These are phyloP conservation scores for Cytospora schulzeri DNA, from an alignment of 2,329 filamentous ascomycete genomes.

Conservation along the genomic window DNA sequence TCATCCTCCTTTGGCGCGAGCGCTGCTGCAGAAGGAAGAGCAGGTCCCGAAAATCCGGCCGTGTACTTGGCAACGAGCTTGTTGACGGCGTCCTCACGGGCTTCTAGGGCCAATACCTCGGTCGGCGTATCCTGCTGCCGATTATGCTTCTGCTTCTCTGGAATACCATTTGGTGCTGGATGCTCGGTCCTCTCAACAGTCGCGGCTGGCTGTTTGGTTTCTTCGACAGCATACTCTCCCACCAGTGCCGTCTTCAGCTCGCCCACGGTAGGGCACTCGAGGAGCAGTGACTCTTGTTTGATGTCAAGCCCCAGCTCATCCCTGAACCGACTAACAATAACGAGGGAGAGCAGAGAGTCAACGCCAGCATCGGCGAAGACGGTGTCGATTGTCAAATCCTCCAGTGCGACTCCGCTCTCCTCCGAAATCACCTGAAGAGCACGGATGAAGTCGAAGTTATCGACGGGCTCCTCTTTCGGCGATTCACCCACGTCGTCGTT, in stretches of 20 bases:
- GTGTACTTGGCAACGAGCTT: neutral
- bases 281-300: conserved; percentile 1
- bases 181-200: no score
- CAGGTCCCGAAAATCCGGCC: neutral
- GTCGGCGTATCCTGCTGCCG: no score
- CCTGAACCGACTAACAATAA: conserved; percentile 56
- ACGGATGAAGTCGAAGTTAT: conserved; percentile 37
- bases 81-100: neutral
- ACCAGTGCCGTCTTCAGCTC: no score
- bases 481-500: no score
- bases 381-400: conserved; percentile 58
- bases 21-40: neutral
- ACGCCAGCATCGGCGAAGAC: conserved; percentile 58
- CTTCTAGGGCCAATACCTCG: no score
- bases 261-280: conserved; percentile 10
- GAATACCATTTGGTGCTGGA: no score
- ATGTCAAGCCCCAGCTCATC: conserved; percentile 60
- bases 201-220: no score
- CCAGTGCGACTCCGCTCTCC: conserved; percentile 56
- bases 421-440: conserved; percentile 58
- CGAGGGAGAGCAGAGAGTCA: conserved; percentile 62
- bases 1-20: neutral
- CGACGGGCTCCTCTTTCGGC: no score
- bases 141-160: no score
- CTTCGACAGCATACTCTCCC: no score